Conservation (phyloP, 2,329 filamentous ascomycete genomes). For the Alternaria brassicae region DNA sequence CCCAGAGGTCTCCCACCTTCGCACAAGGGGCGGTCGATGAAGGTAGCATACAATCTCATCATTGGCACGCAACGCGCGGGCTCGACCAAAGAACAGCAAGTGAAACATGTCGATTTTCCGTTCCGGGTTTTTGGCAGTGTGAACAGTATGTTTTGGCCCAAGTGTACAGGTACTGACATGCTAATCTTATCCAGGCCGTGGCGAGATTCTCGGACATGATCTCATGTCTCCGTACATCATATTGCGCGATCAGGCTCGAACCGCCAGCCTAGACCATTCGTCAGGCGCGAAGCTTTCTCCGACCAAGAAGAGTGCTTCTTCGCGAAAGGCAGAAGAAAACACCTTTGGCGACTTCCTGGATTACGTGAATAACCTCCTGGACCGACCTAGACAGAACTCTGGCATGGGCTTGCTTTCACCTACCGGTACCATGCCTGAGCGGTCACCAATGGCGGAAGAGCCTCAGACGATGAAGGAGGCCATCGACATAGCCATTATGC, state of each 20-base stretch:
- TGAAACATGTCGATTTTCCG: conserved; percentile 89
- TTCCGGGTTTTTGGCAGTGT: conserved; percentile 94
- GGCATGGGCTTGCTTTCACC: conserved; percentile 72
- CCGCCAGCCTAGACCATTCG: conserved; percentile 45
- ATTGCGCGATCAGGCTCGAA: conserved; percentile 78
- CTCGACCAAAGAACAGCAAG: conserved; percentile 74
- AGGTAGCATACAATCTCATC: conserved; percentile 88
- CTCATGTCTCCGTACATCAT: conserved; percentile 93
- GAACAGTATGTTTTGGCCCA: conserved; percentile 62
- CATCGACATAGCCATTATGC: conserved; percentile 89
- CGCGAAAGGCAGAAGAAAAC: conserved; percentile 53
- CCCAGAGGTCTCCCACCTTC: conserved; percentile 90
- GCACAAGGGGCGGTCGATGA: conserved; percentile 90
- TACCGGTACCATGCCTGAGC: conserved; percentile 62
- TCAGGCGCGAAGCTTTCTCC: conserved; percentile 16
- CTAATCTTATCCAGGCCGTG: conserved; percentile 61
- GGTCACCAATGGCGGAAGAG: conserved; percentile 64
- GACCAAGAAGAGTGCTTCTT: conserved; percentile 27
- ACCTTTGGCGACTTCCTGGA: conserved; percentile 46
- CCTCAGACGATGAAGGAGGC: conserved; percentile 75
- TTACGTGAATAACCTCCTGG: conserved; percentile 58
- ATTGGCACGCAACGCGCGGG: conserved; percentile 90
- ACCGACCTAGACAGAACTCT: conserved; percentile 45
- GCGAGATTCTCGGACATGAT: conserved; percentile 90
- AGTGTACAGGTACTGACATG: not conserved